These are phyloP conservation scores for Apiospora sp. DNA, from an alignment of 2,329 filamentous ascomycete species.

Conservation along the genomic window DNA sequence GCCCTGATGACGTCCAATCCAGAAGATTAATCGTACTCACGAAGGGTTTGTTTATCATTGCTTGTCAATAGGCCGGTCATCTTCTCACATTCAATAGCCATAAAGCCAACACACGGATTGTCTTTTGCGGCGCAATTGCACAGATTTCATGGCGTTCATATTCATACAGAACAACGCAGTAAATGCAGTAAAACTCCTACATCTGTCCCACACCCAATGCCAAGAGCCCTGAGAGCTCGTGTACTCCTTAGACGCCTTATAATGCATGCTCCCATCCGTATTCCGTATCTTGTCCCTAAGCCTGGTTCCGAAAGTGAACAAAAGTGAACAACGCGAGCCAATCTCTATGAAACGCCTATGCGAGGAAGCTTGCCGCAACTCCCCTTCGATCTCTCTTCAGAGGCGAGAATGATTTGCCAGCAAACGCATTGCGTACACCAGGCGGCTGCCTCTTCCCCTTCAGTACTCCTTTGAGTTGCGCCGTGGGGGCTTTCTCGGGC, in stretches of 20 bases:
- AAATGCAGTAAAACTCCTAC: slow-evolving; percentile 19
- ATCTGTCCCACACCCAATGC: slow-evolving; percentile 9
- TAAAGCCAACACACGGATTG: neutral
- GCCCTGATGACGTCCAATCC: neutral
- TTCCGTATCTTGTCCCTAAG: neutral
- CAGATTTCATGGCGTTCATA: slow-evolving; percentile 28
- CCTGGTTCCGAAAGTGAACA: slow-evolving; percentile 9
- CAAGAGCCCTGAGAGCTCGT: slow-evolving; percentile 5
- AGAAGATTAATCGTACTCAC: neutral
- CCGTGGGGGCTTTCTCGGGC: slow-evolving; percentile 39
- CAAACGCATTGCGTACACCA: slow-evolving; percentile 57
- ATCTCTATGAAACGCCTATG: slow-evolving; percentile 41
- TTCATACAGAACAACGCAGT: slow-evolving; percentile 29
- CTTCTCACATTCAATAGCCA: neutral
- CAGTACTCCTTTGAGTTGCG: slow-evolving; percentile 33
- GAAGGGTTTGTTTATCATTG: neutral
- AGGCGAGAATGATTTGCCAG: slow-evolving; percentile 69
- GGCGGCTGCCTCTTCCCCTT: slow-evolving; percentile 48
- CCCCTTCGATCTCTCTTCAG: slow-evolving; percentile 74
- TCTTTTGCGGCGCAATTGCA: neutral
- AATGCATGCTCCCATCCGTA: slow-evolving; percentile 27
- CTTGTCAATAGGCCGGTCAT: neutral
- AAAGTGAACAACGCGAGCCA: neutral
- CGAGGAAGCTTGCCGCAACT: slow-evolving; percentile 67
- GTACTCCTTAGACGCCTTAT: slow-evolving; percentile 22